Evolutionary conservation across 306 rosid genomes (phyloP).

Genomic region (Nissolia schottii): DNA sequence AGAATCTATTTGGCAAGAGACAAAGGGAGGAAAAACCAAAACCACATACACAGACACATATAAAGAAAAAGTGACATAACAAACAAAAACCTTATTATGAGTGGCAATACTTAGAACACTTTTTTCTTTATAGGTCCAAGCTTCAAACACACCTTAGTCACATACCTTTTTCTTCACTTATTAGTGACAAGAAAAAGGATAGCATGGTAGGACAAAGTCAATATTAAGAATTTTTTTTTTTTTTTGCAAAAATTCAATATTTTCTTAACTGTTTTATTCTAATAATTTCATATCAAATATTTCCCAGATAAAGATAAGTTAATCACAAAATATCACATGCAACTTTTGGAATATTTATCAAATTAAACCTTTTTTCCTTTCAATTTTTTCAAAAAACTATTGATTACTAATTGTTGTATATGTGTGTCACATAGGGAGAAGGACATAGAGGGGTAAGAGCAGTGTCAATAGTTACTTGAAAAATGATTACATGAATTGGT

Average conservation of each 20-base stretch:
- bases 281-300: too few relatives aligned
- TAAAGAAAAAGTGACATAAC: not conserved
- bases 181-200: too few relatives aligned
- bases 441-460: not conserved
- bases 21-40: not conserved
- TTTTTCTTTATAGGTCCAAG: not conserved
- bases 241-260: too few relatives aligned
- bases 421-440: not conserved
- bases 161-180: not conserved
- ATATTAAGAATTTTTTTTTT: too few relatives aligned
- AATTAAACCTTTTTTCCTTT: not conserved
- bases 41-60: not conserved
- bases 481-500: constrained; percentile 6
- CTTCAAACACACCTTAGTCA: not conserved
- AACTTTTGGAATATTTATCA: too few relatives aligned
- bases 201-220: too few relatives aligned
- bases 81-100: not conserved
- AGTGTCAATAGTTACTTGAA: not conserved
- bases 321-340: too few relatives aligned
- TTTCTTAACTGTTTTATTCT: too few relatives aligned
- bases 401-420: too few relatives aligned
- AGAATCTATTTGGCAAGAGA: not conserved
- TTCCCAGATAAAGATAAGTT: too few relatives aligned
- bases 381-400: not conserved
- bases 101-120: not conserved